Evolutionary conservation across 306 rosid species (phyloP), one percentile per base, ranked within the genome.

Genomic region (Dryas alaskensis): DNA sequence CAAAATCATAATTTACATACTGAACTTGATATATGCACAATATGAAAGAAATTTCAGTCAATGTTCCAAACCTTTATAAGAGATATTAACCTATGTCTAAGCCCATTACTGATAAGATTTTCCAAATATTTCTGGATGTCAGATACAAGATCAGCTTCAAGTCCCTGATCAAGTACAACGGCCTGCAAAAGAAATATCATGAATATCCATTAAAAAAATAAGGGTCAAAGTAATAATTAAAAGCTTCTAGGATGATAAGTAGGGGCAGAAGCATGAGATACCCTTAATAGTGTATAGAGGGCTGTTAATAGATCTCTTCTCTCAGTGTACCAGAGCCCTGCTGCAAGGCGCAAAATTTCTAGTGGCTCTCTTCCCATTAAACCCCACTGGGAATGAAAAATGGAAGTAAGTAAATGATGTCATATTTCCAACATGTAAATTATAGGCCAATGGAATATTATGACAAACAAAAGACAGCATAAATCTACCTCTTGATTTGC

Each of bases 271-370:
- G 25, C 72, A 9, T 60, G 60, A 77, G 8, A 73, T 88, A 94
- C 98, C 96, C 98, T 84, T 46, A 94, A 77, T 61, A 94, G 86
- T 52, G 92, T 88, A 80, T 91, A 91, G 77, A 94, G 89, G 66
- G 97, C 86, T 51, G 93, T 91, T 80, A 94, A 78, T 72, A 89
- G 78, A 85, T 94, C 90, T 80, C 98, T 89, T 86, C 98, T 94
- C 84, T 94, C 95, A 8, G 96, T 89, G 83, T 94, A 94, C 96
- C 92, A 94, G 52, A 94, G 94, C 73, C 98, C 98, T 0, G 94
- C 90, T 51, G 98, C 78, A 81, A 94, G 97, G 64, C 91, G 92
- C 73, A 88, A 61, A 81, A 91, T 81, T 75, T 94, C 98, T 63
- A 78, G 65, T 51, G 94, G 94, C 42, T 94, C 97, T 75, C 98